Evolutionary conservation across 306 rosid species (phyloP), one percentile per base, ranked within the genome.

Genomic region (Cucurbita maxima): DNA sequence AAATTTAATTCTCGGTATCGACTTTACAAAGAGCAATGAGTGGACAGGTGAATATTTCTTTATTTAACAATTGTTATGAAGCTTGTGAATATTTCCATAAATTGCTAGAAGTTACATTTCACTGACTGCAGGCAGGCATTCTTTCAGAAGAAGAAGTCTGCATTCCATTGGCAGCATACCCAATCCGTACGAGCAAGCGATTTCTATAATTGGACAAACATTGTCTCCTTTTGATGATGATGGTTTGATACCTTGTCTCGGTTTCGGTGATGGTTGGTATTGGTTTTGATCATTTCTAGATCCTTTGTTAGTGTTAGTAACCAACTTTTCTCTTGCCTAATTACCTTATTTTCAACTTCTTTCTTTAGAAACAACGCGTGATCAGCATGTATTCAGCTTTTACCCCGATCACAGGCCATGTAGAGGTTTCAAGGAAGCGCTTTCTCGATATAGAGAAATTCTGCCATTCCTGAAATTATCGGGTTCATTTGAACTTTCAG

Each of bases 121-220:
- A 79, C 78, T 87, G 58, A 67, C 79, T 82, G 76, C 44, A 94
- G 99, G 99, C 37, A 90, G 55, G 80, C 30, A 79, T 78, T 86
- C 96, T 20, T 94, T 87, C 80, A 78, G 86, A 64, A 84, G 99
- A 80, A 89, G 73, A 83, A 94, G 97, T 79, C 95, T 89, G 77
- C 99, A 94, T 82, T 82, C 83, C 51, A 76, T 85, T 5, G 84
- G 92, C 73, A 87, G 80, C 77, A 75, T 36, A 62, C 88, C 89
- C 74, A 94, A 94, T 81, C 99, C 99, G n/a, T 94, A 94, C 59
- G 99, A 94, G 81, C 96, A 94, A 75, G 97, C 99, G 72, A 94
- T 94, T 74, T 87, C 97, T 59, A 94, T 94, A 38, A 82, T 94
- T 76, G 96, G 99, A 5, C 94, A 56, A 10, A 94, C 97, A 6